Percentiles rank a stretch among this genome's conserved stretches.
Conservation (phyloP, 225 moss, liverwort and hornwort genomes). For the Thuidium tamariscinum region DNA sequence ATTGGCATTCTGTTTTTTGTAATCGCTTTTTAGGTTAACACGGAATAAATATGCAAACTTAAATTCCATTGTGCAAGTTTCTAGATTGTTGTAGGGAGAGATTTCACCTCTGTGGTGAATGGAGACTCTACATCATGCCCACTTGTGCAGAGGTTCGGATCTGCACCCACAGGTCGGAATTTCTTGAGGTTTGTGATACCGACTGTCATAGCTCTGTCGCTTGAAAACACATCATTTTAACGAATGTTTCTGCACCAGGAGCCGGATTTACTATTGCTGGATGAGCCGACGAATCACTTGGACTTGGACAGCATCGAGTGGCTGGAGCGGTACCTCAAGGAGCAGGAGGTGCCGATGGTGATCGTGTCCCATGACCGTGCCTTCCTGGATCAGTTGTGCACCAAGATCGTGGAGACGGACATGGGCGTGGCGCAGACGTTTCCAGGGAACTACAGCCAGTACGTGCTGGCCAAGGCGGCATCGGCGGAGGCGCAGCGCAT, state of each 20-base stretch:
- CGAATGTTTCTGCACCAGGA: constrained; percentile 18
- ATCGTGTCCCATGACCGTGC: constrained; percentile 92
- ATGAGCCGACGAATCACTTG: constrained; percentile 96
- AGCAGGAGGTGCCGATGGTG: constrained; percentile 96
- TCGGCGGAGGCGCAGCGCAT: constrained; percentile 75
- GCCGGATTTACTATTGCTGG: constrained; percentile 74
- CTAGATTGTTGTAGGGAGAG: background rate
- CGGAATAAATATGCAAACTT: background rate
- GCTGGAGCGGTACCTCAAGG: constrained; percentile 82
- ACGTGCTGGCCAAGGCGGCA: constrained; percentile 72
- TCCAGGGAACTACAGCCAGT: constrained; percentile 82
- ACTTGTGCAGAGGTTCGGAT: background rate
- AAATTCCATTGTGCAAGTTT: background rate
- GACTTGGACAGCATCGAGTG: constrained; percentile 96
- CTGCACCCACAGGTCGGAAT: background rate
- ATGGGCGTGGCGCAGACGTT: constrained; percentile 95
- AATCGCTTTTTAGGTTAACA: background rate
- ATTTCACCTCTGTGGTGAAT: background rate
- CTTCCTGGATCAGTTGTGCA: constrained; percentile 93
- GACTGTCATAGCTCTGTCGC: background rate
- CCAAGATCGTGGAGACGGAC: constrained; percentile 95
- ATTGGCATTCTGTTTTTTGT: background rate
- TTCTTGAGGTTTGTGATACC: background rate
- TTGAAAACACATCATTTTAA: background rate
- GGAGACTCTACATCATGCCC: background rate